phyloP scores from a whole-genome alignment of 495 filamentous ascomycete genomes.

The Articulospora tetracladia region DNA sequence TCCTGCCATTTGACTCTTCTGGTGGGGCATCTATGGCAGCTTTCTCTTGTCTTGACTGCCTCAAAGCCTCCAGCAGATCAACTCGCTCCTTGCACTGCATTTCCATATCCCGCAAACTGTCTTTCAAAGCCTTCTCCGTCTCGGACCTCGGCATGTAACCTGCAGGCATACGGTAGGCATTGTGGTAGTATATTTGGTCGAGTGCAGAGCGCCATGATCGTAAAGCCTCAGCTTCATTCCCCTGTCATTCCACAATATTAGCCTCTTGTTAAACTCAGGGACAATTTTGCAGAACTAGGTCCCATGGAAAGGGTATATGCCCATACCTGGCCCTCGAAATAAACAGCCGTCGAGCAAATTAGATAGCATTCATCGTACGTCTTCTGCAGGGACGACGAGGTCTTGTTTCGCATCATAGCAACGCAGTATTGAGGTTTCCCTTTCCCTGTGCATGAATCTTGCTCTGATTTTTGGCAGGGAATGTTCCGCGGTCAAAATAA shows the following conservation, averaged over 20 bases:
- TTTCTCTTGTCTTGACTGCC: slow-evolving; percentile 58
- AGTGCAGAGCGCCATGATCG: slow-evolving; percentile 89
- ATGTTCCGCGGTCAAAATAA: neutral
- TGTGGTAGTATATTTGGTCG: slow-evolving; percentile 85
- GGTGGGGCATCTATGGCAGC: slow-evolving; percentile 9
- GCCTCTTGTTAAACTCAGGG: neutral
- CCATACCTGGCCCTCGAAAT: slow-evolving; percentile 83
- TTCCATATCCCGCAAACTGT: slow-evolving; percentile 78
- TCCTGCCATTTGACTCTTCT: slow-evolving; percentile 19
- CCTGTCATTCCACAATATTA: slow-evolving; percentile 42
- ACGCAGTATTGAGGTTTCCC: neutral
- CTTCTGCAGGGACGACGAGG: slow-evolving; percentile 82
- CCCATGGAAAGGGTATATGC: neutral
- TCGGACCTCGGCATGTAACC: slow-evolving; percentile 72
- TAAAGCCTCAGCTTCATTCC: slow-evolving; percentile 88
- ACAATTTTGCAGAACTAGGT: neutral
- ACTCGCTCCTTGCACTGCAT: slow-evolving; percentile 92
- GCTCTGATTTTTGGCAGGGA: neutral
- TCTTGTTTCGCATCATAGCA: slow-evolving; percentile 69
- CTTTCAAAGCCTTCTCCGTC: slow-evolving; percentile 78
- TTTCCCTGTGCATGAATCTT: slow-evolving; percentile 12
- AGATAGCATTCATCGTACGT: slow-evolving; percentile 96
- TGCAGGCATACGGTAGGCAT: slow-evolving; percentile 67
- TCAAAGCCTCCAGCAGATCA: slow-evolving; percentile 79
- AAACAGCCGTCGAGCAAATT: slow-evolving; percentile 90